These are phyloP conservation scores for Saksenaea vasiformis DNA, from an alignment of 371 early-diverging fungal genomes.

Conservation along the genomic window DNA sequence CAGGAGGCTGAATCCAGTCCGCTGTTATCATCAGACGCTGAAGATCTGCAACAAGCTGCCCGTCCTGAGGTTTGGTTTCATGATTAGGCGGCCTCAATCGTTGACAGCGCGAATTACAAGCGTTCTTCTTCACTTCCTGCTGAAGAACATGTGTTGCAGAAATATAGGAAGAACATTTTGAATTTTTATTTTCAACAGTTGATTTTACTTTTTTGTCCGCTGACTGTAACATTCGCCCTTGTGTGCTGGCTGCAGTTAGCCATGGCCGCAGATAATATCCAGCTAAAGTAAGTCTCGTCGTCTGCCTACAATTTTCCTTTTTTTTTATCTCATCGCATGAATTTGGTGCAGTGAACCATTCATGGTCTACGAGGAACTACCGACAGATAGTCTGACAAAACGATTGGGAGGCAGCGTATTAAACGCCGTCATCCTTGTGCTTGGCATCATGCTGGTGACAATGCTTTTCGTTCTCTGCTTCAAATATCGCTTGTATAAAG, in stretches of 20 bases:
- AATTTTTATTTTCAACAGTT: slow-evolving; percentile 23
- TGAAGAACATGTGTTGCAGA: slow-evolving; percentile 22
- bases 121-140: slow-evolving; percentile 58
- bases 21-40: neutral
- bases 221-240: slow-evolving; percentile 19
- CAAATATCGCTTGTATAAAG: slow-evolving; percentile 25
- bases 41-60: neutral
- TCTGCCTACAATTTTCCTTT: no score
- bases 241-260: slow-evolving; percentile 22
- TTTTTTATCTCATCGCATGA: neutral
- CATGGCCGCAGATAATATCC: slow-evolving; percentile 10
- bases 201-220: slow-evolving; percentile 22
- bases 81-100: neutral
- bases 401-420: slow-evolving; percentile 21
- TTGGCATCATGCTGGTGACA: slow-evolving; percentile 16
- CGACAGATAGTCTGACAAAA: slow-evolving; percentile 13
- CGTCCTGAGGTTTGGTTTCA: neutral
- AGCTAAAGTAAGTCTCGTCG: slow-evolving; percentile 6
- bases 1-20: neutral
- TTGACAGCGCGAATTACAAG: slow-evolving; percentile 41
- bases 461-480: slow-evolving; percentile 27
- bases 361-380: slow-evolving; percentile 17
- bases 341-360: slow-evolving; percentile 13
- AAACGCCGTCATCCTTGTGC: slow-evolving; percentile 15
- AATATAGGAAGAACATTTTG: slow-evolving; percentile 12